A percentile compares a stretch with the other conserved stretches of the same genome.
Conservation (phyloP, 2,329 filamentous ascomycete species). For the Thielaviopsis musarum region DNA sequence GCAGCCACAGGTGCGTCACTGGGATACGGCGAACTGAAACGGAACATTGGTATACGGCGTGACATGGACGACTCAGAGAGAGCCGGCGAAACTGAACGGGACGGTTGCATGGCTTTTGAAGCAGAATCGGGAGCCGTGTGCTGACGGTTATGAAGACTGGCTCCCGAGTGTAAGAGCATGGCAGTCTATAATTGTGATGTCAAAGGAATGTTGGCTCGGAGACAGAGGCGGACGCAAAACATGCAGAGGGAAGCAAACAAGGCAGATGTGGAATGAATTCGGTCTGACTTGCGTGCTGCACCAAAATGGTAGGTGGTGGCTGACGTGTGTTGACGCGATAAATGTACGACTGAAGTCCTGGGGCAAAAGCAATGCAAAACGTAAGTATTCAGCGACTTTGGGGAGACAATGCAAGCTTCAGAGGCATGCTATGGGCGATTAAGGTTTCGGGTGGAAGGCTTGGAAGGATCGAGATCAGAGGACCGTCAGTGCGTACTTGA, state of each 20-base stretch:
- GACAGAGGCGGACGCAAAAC: not conserved
- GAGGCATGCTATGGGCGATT: not conserved
- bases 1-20: slow-evolving; percentile 4
- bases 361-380: not conserved
- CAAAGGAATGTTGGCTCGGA: not conserved
- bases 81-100: slow-evolving; percentile 21
- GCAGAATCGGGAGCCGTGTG: slow-evolving; percentile 18
- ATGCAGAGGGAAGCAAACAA: not conserved
- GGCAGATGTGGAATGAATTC: not conserved
- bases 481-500: not conserved
- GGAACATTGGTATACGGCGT: slow-evolving; percentile 9
- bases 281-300: not conserved
- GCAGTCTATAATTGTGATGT: not conserved
- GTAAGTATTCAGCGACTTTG: not conserved
- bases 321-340: not conserved
- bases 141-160: slow-evolving; percentile 43
- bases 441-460: not conserved
- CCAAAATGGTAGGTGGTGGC: not conserved
- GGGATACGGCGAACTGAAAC: slow-evolving; percentile 7
- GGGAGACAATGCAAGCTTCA: not conserved
- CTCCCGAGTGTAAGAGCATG: slow-evolving; percentile 44
- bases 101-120: not conserved
- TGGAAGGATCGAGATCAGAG: not conserved
- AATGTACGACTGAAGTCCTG: not conserved
- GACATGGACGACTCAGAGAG: not conserved